Conservation (phyloP, 306 rosid species). For the Psophocarpus tetragonolobus region DNA sequence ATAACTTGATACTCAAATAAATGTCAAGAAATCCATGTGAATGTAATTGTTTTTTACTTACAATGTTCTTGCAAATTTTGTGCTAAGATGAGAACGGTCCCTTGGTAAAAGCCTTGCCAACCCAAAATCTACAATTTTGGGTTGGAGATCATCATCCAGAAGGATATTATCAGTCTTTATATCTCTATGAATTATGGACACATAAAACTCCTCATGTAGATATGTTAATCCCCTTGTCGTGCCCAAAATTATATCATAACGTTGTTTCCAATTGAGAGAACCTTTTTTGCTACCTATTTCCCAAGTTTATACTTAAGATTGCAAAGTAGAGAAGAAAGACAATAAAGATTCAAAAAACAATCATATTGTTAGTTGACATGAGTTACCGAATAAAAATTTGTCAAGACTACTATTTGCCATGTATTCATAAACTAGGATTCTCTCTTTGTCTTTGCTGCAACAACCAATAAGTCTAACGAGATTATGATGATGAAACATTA, state of each 20-base stretch:
- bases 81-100: slow-evolving; percentile 61
- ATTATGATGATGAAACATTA: not conserved
- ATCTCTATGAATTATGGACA: slow-evolving; percentile 56
- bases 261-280: slow-evolving; percentile 60
- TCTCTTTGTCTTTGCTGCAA: slow-evolving; percentile 47
- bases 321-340: not conserved
- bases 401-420: slow-evolving; percentile 68
- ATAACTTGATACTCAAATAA: not conserved
- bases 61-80: slow-evolving; percentile 78
- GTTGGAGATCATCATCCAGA: slow-evolving; percentile 50
- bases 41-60: slow-evolving; percentile 32
- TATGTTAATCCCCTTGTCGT: slow-evolving; percentile 67
- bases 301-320: not conserved
- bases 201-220: slow-evolving; percentile 65
- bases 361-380: not conserved
- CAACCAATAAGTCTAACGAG: not conserved
- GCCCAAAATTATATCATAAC: slow-evolving; percentile 53
- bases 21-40: slow-evolving; percentile 1
- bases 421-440: slow-evolving; percentile 67
- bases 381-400: slow-evolving; percentile 65
- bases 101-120: slow-evolving; percentile 57
- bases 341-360: not conserved
- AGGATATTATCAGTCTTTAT: slow-evolving; percentile 64
- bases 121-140: slow-evolving; percentile 73
- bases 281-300: slow-evolving; percentile 52